These are phyloP conservation scores for Chimonanthus praecox DNA, from an alignment of 164 flowering plant genomes.

Conservation along the genomic window DNA sequence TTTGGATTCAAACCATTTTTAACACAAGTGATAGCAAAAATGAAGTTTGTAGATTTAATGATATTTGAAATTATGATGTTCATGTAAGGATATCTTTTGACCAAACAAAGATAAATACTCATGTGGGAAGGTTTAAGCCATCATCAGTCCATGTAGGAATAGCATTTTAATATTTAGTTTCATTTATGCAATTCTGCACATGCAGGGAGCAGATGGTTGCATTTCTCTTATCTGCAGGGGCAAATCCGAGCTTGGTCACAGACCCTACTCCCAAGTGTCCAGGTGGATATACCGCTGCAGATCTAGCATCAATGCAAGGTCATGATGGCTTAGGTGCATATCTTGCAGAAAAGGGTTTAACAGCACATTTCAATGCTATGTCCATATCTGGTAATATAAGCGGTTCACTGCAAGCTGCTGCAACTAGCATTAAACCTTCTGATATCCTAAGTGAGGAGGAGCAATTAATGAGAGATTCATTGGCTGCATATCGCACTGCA, in stretches of 20 bases:
- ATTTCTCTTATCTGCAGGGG: slow-evolving; percentile 44
- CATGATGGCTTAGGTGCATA: slow-evolving; percentile 79
- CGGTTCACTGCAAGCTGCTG: slow-evolving; percentile 29
- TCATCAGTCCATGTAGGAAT: too few species aligned
- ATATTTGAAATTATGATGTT: too few species aligned
- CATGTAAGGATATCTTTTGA: too few species aligned
- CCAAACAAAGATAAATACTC: too few species aligned
- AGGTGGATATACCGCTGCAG: slow-evolving; percentile 69
- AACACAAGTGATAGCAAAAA: too few species aligned
- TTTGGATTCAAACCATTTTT: too few species aligned
- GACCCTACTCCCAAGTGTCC: slow-evolving; percentile 67
- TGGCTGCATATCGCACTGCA: slow-evolving; percentile 60
- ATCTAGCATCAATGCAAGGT: slow-evolving; percentile 65
- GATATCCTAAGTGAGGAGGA: slow-evolving; percentile 22
- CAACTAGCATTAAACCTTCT: slow-evolving; percentile 21
- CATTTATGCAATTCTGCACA: slow-evolving; percentile 15
- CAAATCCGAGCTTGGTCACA: slow-evolving; percentile 53
- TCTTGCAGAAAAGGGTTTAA: slow-evolving; percentile 62
- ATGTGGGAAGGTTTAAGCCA: too few species aligned
- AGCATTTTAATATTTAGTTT: too few species aligned
- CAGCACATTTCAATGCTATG: slow-evolving; percentile 37
- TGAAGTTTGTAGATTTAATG: too few species aligned
- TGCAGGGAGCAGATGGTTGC: slow-evolving; percentile 53
- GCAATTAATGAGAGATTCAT: slow-evolving; percentile 37
- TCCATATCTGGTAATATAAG: slow-evolving; percentile 22